phyloP scores from a whole-genome alignment of 805 yeast species.

The Candida maltosa region DNA sequence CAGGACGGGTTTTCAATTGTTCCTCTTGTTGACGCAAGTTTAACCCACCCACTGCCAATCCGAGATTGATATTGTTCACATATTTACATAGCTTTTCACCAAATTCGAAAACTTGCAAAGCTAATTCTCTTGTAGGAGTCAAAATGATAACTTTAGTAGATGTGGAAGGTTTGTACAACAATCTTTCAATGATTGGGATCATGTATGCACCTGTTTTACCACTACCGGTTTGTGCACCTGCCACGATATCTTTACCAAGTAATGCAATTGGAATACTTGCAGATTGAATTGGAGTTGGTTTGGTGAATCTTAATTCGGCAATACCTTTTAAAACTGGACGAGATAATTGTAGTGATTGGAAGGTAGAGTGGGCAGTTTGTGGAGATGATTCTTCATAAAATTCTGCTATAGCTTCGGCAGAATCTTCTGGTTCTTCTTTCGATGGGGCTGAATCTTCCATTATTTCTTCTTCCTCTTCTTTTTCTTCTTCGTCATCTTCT shows the following conservation, averaged over 20 bases:
- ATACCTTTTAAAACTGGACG: constrained; percentile 88
- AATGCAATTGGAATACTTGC: constrained; percentile 92
- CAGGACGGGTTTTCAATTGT: constrained; percentile 88
- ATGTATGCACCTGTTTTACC: constrained; percentile 99
- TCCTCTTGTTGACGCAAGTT: constrained; percentile 95
- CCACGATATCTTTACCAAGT: constrained; percentile 93
- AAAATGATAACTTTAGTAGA: constrained; percentile 88
- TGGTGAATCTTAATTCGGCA: constrained; percentile 73
- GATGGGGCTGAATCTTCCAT: constrained; percentile 29
- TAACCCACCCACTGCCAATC: constrained; percentile 97
- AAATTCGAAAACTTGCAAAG: constrained; percentile 93
- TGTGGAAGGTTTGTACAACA: constrained; percentile 84
- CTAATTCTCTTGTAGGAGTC: constrained; percentile 96
- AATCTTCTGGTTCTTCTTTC: constrained; percentile 42
- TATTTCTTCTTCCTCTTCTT: constrained; percentile 25
- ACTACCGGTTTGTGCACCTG: constrained; percentile 99
- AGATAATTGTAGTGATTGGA: constrained; percentile 76
- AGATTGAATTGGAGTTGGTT: constrained; percentile 92
- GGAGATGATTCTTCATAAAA: constrained; percentile 52
- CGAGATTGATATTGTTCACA: constrained; percentile 75
- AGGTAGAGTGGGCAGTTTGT: constrained; percentile 57
- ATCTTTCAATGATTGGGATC: constrained; percentile 92
- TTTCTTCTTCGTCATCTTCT: constrained; percentile 30
- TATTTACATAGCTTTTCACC: constrained; percentile 80
- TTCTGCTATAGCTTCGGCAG: constrained; percentile 78